Base-by-base conservation (phyloP, 208 protist species). In the Porcisia hertigi region DNA sequence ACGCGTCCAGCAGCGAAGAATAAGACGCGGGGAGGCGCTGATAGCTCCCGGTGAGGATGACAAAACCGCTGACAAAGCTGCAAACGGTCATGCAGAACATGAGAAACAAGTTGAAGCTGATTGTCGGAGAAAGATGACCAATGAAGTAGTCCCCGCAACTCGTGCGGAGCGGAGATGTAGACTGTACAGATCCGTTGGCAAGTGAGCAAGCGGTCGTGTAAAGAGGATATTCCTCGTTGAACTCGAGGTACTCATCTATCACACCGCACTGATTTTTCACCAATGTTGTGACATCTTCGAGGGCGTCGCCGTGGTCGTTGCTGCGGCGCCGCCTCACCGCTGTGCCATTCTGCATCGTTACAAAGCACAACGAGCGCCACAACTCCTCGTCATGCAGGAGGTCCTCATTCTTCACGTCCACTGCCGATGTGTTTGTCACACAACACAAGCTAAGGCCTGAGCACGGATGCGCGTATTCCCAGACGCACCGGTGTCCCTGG, bases 391-490 rank as follows among this genome's bases (percentile, higher is more conserved):
- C 39, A 39, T 9, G 4, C 16, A 59, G 34, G 39, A 45, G 49
- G 1, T 45, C 80, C 8, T 23, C 58, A 0, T 62, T 52, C 34
- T 49, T 63, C 30, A 52, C n/a, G 12, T 34, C 57, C 20, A 86
- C 34, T 20, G 63, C 49, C 1, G 76, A 69, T 5, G 79, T 80
- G 66, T 90, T 90, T 8, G 80, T 86, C 25, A 86, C 52, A 60
- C 86, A 90, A 62, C 83, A 88, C 6, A 12, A 73, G 25, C 69
- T 76, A 36, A 86, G 75, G 14, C 86, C 86, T 2, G 83, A 84
- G 77, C 83, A 90, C 8, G 73, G 34, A 45, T 87, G 78, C 7
- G 47, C 14, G 6, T 52, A 36, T 67, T 87, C 75, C 73, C 83
- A 80, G 1, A 55, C 45, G 59, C 81, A 86, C 64, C 70, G 59